Base-by-base conservation (phyloP, 345 rosid species). In the Ricinus communis region DNA sequence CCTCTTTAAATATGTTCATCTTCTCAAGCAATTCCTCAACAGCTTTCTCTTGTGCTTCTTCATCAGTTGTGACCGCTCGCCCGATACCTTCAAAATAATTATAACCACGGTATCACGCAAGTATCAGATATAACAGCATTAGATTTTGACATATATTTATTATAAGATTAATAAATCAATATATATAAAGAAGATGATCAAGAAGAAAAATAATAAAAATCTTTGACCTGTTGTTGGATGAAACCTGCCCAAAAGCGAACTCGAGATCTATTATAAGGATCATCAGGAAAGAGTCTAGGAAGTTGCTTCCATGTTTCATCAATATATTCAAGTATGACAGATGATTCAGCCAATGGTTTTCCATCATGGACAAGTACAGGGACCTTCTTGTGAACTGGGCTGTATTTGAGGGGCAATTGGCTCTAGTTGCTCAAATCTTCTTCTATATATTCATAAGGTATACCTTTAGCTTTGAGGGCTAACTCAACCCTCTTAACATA, bases 21-120 rank as follows among this genome's bases (percentile, higher is more conserved):
- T 57, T 15, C 43, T 65, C 65, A 2, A 13, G 46, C 59, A 47
- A 66, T 21, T 28, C 72, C 12, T 68, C 72, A 3, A 19, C 45
- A 0, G 80, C 82, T 52, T 62, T 72, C 51, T 72, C 72, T 49
- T 28, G 74, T 24, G 57, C 74, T 65, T 77, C 90, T 49, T 84
- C 88, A n/a, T 72, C 54, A 10, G 66, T 59, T 65, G 62, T 72
- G 33, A 78, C 11, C 57, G 72, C 69, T 47, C n/a, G 45, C 1
- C 63, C 28, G 2, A 54, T 25, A 1, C 81, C 77, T 50, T 41
- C 38, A 1, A 50, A n/a, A 40, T 7, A 31, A 47, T 11, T 54
- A 11, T 30, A 60, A 54, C 25, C 57, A 0, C 6, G 25, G 18
- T 33, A 25, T 24, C 21, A 0, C n/a, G n/a, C 1, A 13, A 46